Evolutionary conservation across 345 rosid genomes (phyloP), one percentile per base, ranked within the genome.

Genomic region (Durio zibethinus): DNA sequence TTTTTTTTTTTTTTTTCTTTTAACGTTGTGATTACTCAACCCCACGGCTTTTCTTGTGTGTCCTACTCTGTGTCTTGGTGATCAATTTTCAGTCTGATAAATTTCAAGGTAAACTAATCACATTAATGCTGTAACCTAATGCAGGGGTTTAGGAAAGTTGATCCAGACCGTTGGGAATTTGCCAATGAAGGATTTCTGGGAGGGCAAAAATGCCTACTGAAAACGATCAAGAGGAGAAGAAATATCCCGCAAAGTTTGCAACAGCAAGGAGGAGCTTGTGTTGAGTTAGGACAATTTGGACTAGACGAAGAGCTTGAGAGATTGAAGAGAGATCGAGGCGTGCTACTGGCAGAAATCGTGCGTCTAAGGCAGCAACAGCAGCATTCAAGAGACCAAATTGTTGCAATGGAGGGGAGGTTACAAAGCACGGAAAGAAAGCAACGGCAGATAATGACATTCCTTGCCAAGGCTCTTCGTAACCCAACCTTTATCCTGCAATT

Each of bases 161-260:
- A 95, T 85, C 92, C 98, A 8, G 98, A 95, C 47, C 82, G 88
- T 38, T 95, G 99, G 98, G 98, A 93, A 79, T 95, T 95, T 54
- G 96, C 96, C 9, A 90, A 90, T 42, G 99, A 92, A 82, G 95
- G 98, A 53, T 95, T 95, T 81, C 75, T 91, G 48, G 88, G 94
- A 66, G 99, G 98, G n/a, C 93, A 92, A 72, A 89, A 81, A 82
- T 93, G 92, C 60, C 89, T 95, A 18, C n/a, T 93, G 76, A 93
- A 90, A 87, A 85, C 75, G 52, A 93, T 95, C 72, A 93, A 81
- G 86, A 86, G 99, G 83, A 84, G 96, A 80, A 79, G 97, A 65
- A 78, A 90, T 63, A 71, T 87, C 8, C 40, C 82, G 27, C 87
- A 80, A 65, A 35, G 29, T 63, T 20, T 42, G 1, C 91, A 80